Conservation (phyloP, 148 eudicot genomes). For the Agrostemma githago region DNA sequence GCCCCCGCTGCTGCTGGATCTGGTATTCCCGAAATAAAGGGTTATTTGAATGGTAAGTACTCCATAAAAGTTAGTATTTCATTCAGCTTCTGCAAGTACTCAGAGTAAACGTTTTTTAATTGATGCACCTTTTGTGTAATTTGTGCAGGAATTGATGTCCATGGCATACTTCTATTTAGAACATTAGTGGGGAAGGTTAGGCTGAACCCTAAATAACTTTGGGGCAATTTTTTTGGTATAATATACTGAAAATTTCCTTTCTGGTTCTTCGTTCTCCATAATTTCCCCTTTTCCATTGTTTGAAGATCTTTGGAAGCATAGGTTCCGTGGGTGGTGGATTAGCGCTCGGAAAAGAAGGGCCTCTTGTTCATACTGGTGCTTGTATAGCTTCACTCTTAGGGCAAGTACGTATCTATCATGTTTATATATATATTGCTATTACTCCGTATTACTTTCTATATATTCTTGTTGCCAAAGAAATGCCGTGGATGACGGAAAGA, state of each 20-base stretch:
- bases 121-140: constrained; percentile 10
- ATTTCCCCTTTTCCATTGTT: background rate
- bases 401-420: constrained; percentile 52
- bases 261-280: constrained; percentile 4
- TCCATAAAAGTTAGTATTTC: background rate
- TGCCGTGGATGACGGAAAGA: too few species aligned
- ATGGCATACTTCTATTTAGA: constrained; percentile 89
- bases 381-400: constrained; percentile 99
- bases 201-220: constrained; percentile 13
- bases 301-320: constrained; percentile 91
- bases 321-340: constrained; percentile 99
- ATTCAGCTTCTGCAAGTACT: constrained; percentile 1
- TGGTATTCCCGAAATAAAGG: constrained; percentile 98
- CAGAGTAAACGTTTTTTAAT: background rate
- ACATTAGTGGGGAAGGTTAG: constrained; percentile 91
- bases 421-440: background rate
- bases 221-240: background rate
- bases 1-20: constrained; percentile 99
- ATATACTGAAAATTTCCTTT: background rate
- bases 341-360: constrained; percentile 99
- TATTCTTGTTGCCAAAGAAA: too few species aligned
- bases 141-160: constrained; percentile 82
- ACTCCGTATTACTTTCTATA: background rate
- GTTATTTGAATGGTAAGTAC: constrained; percentile 84
- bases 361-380: constrained; percentile 97